Percentiles rank a stretch among this genome's conserved stretches.
These are phyloP conservation scores for Calendula officinalis DNA, from an alignment of 129 eudicot genomes.

Conservation along the genomic window DNA sequence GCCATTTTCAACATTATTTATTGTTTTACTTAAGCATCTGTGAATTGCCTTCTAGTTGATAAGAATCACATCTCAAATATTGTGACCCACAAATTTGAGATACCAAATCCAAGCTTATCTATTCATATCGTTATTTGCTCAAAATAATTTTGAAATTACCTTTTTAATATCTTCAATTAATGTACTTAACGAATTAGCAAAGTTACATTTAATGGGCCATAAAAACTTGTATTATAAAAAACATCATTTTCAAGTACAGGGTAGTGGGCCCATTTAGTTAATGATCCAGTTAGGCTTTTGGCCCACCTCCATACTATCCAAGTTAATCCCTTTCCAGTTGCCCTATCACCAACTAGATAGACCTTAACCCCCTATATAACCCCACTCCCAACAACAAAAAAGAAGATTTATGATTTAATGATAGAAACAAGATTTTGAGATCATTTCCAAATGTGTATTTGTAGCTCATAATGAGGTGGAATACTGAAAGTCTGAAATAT, in stretches of 20 bases:
- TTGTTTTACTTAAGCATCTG: constrained; percentile 24
- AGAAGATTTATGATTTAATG: constrained; percentile 1
- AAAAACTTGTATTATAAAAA: not conserved
- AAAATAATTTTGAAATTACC: not conserved
- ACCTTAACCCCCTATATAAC: constrained; percentile 13
- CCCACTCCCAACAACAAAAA: constrained; percentile 1
- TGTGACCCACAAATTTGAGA: constrained; percentile 22
- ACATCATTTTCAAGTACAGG: constrained; percentile 6
- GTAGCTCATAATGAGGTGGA: no score
- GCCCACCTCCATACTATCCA: constrained; percentile 25
- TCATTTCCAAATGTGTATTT: not conserved
- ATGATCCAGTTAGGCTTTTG: constrained; percentile 32
- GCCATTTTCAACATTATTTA: constrained; percentile 18
- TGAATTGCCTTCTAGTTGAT: constrained; percentile 23
- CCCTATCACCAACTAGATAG: constrained; percentile 14
- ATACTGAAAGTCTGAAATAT: no score
- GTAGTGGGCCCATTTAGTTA: constrained; percentile 27
- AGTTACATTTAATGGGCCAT: not conserved
- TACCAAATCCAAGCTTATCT: constrained; percentile 18
- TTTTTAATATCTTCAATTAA: not conserved
- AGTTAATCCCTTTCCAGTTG: constrained; percentile 15
- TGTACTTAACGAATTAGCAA: not conserved
- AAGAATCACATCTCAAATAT: constrained; percentile 8
- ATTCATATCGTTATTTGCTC: not conserved
- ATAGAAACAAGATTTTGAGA: not conserved